Evolutionary conservation across 169 alveolate genomes (phyloP).

Genomic region (Theileria parva): DNA sequence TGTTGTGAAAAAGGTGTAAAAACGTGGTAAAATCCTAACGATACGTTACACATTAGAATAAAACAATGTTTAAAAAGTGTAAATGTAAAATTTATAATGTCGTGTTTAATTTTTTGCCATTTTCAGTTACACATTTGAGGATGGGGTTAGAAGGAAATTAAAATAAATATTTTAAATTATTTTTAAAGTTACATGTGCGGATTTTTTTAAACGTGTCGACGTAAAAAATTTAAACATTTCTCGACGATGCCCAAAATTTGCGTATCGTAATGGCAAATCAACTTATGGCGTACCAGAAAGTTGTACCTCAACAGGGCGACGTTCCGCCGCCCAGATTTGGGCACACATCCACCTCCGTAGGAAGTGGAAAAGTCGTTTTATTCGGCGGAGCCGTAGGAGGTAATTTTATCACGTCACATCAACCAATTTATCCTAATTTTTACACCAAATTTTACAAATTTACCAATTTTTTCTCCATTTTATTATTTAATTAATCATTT

Average conservation of each 20-base stretch:
- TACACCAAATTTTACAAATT: no score
- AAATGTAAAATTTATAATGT: background rate
- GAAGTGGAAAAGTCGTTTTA: slow-evolving; percentile 85
- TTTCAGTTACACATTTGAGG: slow-evolving; percentile 28
- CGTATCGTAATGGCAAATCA: slow-evolving; percentile 24
- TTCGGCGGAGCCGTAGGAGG: slow-evolving; percentile 97
- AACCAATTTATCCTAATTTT: no score
- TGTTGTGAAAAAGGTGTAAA: no score
- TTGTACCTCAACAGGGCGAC: slow-evolving; percentile 85
- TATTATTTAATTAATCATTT: no score
- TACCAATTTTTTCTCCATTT: no score
- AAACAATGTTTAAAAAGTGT: no score
- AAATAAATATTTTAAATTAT: background rate
- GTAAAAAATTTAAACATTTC: background rate
- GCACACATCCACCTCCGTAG: slow-evolving; percentile 93
- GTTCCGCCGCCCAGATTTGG: slow-evolving; percentile 96
- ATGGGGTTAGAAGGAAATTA: slow-evolving; percentile 35
- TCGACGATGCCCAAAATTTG: background rate
- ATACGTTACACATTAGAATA: no score
- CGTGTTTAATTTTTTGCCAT: background rate
- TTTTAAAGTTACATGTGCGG: background rate
- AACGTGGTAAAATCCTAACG: no score
- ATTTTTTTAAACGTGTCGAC: background rate
- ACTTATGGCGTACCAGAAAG: slow-evolving; percentile 70
- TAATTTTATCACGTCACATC: no score